phyloP scores from a whole-genome alignment of 306 rosid species.

The Sechiopsis laciniata region DNA sequence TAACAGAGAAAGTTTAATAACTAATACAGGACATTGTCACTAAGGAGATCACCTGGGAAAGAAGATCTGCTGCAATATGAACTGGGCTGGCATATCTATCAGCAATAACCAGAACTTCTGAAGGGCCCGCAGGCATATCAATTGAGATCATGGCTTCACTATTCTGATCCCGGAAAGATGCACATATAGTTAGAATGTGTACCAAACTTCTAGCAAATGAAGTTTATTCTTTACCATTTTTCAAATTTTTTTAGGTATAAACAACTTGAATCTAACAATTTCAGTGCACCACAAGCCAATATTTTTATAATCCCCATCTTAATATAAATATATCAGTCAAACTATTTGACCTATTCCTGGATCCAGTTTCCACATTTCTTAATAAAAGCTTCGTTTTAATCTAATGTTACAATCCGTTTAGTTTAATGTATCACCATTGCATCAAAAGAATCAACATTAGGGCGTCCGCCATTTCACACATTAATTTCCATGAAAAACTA shows the following conservation, averaged over 20 bases:
- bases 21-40: neutral
- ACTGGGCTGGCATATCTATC: constrained; percentile 77
- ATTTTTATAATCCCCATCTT: neutral
- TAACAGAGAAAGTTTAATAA: constrained; percentile 5
- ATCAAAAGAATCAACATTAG: neutral
- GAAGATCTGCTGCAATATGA: constrained; percentile 92
- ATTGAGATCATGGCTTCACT: constrained; percentile 98
- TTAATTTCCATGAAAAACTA: neutral
- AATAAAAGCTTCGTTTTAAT: too few species aligned
- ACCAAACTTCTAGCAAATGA: neutral
- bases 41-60: constrained; percentile 63
- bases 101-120: constrained; percentile 97
- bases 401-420: too few species aligned
- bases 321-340: too few species aligned
- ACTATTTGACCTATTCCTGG: too few species aligned
- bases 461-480: neutral
- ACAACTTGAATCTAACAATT: neutral
- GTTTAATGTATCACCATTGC: neutral
- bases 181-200: neutral
- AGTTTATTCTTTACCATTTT: neutral
- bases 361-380: too few species aligned
- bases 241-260: neutral
- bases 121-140: constrained; percentile 99
- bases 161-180: constrained; percentile 40
- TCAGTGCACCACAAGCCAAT: neutral